These are phyloP conservation scores for Fraxinus albicans DNA, from an alignment of 305 asterid species.

Conservation along the genomic window DNA sequence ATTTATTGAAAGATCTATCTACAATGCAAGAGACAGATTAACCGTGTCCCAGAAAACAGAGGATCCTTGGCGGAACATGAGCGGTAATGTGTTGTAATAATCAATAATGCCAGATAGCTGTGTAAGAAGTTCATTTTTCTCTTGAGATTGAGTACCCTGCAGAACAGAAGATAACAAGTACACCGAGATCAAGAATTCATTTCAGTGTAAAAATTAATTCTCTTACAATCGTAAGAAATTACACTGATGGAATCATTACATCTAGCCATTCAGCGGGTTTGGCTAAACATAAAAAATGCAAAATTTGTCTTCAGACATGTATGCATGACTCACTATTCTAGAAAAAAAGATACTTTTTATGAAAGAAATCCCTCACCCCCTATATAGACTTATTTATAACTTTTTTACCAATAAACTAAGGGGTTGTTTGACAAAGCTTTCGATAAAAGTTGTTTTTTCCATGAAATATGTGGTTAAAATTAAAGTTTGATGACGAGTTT, in stretches of 20 bases:
- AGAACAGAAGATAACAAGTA: constrained; percentile 17
- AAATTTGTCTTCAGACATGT: not conserved
- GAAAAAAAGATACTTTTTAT: not conserved
- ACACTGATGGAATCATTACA: not conserved
- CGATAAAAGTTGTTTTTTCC: not conserved
- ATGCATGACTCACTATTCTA: not conserved
- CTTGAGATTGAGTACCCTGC: constrained; percentile 82
- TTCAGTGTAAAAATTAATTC: not conserved
- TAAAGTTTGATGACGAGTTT: not conserved
- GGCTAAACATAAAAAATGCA: not conserved
- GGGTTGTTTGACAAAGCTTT: not conserved
- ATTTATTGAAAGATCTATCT: not conserved
- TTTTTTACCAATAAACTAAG: not conserved
- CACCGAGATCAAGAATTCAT: not conserved
- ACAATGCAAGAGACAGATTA: not conserved
- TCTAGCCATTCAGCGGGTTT: not conserved
- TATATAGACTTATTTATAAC: not conserved
- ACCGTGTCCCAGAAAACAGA: constrained; percentile 75
- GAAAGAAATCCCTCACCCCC: not conserved
- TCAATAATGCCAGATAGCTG: constrained; percentile 40
- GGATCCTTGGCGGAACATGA: constrained; percentile 73
- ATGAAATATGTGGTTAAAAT: not conserved
- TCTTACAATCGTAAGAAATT: not conserved
- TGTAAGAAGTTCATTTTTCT: constrained; percentile 61
- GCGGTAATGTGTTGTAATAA: constrained; percentile 52